Evolutionary conservation across 1,139 yeast genomes (phyloP), one percentile per base, ranked within the genome.

Genomic region (Candida labiduridarum): DNA sequence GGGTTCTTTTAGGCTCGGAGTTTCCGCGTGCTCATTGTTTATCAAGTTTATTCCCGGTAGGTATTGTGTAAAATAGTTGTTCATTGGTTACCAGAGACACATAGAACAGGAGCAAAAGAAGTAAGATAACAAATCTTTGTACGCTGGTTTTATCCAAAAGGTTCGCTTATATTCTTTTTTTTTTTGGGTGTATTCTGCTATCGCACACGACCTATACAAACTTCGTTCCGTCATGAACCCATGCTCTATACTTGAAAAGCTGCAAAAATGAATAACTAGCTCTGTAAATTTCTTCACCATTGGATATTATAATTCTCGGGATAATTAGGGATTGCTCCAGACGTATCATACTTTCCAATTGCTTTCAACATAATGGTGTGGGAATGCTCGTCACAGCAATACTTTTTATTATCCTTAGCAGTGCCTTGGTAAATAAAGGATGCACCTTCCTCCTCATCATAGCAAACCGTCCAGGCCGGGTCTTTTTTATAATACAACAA

Each of bases 261-360:
- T 14, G 38, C 29, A 38, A 38, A 19, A 36, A n/a, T 19, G 22
- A 19, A 19, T 19, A 19, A 19, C 22, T 19, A 19, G 22, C 22
- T 19, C 14, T 16, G 19, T 9, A 16, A 9, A 15, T 15, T 7
- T 16, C 9, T 1, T 38, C 8, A 38, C 41, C 30, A 41, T 36
- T 44, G 8, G 3, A 34, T 34, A 16, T 25, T 10, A 34, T 25
- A 2, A 25, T 35, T 3, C 11, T n/a, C 27, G 10, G 54, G 49
- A 34, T 41, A 52, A 38, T 52, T 50, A 15, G 54, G 52, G 12
- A 52, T 29, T 8, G 54, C 47, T 22, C 54, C 54, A 33, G 40
- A 22, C 8, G 43, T 29, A 39, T 52, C 51, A 27, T 47, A 41
- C 22, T 48, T 51, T 8, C 55, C 55, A 41, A 50, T 11, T 6